Base-by-base conservation (phyloP, 257 asterid genomes). In the Rauvolfia tetraphylla region DNA sequence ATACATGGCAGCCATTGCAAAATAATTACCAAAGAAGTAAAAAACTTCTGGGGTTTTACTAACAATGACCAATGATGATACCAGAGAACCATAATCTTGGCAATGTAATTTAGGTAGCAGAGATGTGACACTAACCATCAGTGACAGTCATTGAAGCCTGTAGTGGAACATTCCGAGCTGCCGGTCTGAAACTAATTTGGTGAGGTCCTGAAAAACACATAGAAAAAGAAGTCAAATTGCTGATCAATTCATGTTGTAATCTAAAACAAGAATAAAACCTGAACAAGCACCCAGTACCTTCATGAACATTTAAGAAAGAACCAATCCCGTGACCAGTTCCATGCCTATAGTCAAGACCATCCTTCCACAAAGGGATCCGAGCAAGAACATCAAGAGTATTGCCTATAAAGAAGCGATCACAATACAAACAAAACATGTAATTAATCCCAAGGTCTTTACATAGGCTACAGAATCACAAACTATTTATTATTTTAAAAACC, bases 301-400 rank as follows among this genome's bases (percentile, higher is more conserved):
- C 99, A 80, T 95, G 99, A 84, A 95, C 98, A 87, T 90, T 89
- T 73, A 95, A 90, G 92, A 83, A 93, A 76, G 96, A 90, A 42
- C 98, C 99, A 46, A 93, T 90, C 79, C 99, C 99, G 81, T 95
- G 99, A 79, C 99, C 99, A 75, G 99, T 91, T 58, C 99, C 99
- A 79, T 95, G 99, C 83, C 97, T 90, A 83, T 91, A 95, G 83
- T 95, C 99, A 80, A 95, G 99, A 72, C 99, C 98, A 81, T 88
- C 65, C 84, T 90, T 95, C 99, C 98, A 95, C 91, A 95, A 81
- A 25, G 95, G 95, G 78, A 87, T 29, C 71, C 98, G 90, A 72
- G 99, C 99, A 81, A 95, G 96, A 84, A 89, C 51, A 58, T 95
- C 99, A 76, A 95, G 93, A 72, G 87, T 59, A 80, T 91, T 85